Conservation (phyloP, 1,284 basidiomycete species). For the Athelia sp. region DNA sequence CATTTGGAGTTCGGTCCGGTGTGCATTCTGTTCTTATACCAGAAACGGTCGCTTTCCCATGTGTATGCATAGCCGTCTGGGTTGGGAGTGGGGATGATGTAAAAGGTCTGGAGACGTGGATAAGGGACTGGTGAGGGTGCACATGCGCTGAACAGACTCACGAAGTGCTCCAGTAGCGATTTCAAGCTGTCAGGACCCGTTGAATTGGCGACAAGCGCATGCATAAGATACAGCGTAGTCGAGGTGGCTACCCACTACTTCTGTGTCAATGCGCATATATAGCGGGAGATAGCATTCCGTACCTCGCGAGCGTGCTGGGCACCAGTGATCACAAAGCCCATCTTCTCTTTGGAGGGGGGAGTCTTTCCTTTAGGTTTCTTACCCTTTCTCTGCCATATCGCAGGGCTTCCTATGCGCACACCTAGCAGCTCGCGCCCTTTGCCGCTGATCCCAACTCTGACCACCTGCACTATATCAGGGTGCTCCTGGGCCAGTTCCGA, state of each 20-base stretch:
- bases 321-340: conserved; percentile 66
- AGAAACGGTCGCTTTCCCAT: conserved; percentile 66
- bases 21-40: conserved; percentile 80
- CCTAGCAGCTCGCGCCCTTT: conserved; percentile 52
- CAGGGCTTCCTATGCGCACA: conserved; percentile 35
- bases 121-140: conserved; percentile 1
- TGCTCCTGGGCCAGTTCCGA: conserved; percentile 34
- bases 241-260: conserved; percentile 77
- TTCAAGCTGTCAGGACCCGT: conserved; percentile 42
- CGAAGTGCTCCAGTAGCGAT: conserved; percentile 51
- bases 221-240: conserved; percentile 69
- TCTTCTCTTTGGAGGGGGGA: conserved; percentile 26
- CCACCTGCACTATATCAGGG: conserved; percentile 36
- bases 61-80: conserved; percentile 81
- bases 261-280: neutral
- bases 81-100: conserved; percentile 76
- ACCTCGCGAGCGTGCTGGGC: conserved; percentile 82
- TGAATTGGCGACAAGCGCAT: conserved; percentile 54
- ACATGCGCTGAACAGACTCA: conserved; percentile 20
- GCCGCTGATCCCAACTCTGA: conserved; percentile 45
- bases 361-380: conserved; percentile 18
- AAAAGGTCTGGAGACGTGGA: conserved; percentile 47
- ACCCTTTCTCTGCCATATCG: conserved; percentile 1
- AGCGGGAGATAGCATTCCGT: conserved; percentile 12
- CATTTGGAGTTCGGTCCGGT: conserved; percentile 46